A percentile compares a stretch with the other conserved stretches of the same genome.
Conservation (phyloP, 495 filamentous ascomycete species). For the Beverwykella pulmonaria region DNA sequence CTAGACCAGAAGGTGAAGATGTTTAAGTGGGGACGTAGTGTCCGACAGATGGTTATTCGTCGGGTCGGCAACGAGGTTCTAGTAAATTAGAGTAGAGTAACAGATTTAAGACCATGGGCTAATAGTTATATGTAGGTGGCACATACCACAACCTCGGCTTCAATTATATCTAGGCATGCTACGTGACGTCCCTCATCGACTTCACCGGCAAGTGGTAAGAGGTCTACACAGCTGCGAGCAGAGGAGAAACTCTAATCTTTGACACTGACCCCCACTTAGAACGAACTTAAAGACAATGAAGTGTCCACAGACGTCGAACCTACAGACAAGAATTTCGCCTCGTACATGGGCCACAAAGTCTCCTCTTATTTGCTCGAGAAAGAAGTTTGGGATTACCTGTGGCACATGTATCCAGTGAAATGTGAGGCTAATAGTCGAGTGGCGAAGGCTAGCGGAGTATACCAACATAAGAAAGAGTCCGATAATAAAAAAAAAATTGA, state of each 20-base stretch:
- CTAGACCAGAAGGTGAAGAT: neutral
- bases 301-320: neutral
- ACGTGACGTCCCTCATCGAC: conserved; percentile 1
- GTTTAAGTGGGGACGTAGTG: conserved; percentile 14
- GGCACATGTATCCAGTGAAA: neutral
- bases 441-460: no score
- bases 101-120: neutral
- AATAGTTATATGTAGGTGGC: neutral
- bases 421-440: conserved; percentile 17
- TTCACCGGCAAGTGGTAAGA: conserved; percentile 15
- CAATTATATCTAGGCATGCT: neutral
- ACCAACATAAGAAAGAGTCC: no score
- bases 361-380: neutral
- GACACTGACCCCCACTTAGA: neutral
- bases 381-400: neutral
- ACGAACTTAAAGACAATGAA: neutral
- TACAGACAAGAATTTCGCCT: conserved; percentile 1
- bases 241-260: neutral
- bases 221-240: neutral
- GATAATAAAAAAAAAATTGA: no score
- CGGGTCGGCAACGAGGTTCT: conserved; percentile 5
- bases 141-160: conserved; percentile 5
- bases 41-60: conserved; percentile 5
- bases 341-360: conserved; percentile 3
- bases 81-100: neutral